A percentile compares a stretch with the other conserved stretches of the same genome.
Evolutionary conservation across 441 rosid species (phyloP).

Genomic region (Euphorbia schlechtendalii): DNA sequence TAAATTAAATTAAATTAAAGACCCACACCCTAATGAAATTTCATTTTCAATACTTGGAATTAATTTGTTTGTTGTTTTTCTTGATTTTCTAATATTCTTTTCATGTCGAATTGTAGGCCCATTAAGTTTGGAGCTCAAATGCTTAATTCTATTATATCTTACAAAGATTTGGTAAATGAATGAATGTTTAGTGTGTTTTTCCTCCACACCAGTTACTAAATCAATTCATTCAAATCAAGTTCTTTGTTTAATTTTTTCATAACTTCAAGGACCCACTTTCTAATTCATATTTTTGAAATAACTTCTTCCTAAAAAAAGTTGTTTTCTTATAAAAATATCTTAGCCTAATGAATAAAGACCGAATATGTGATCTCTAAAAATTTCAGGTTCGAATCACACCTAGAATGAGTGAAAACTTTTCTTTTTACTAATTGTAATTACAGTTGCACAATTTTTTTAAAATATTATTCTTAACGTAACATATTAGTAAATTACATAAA

Average conservation of each 20-base stretch:
- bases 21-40: slow-evolving; percentile 6
- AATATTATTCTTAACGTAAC: no score
- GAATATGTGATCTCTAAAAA: no score
- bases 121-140: background rate
- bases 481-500: no score
- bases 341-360: background rate
- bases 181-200: background rate
- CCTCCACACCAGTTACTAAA: background rate
- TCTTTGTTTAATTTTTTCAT: background rate
- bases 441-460: no score
- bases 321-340: background rate
- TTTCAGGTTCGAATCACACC: no score
- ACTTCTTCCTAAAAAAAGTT: background rate
- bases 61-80: background rate
- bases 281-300: background rate
- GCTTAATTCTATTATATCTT: slow-evolving; percentile 14
- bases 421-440: no score
- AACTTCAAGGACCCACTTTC: background rate
- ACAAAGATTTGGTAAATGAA: slow-evolving; percentile 13
- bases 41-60: background rate
- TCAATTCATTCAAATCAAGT: background rate
- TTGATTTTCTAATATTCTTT: slow-evolving; percentile 7
- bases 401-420: no score
- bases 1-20: background rate
- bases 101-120: slow-evolving; percentile 10